Evolutionary conservation across 192 early-diverging fungal species (phyloP), one percentile per base, ranked within the genome.

Genomic region (Coemansia sp.): DNA sequence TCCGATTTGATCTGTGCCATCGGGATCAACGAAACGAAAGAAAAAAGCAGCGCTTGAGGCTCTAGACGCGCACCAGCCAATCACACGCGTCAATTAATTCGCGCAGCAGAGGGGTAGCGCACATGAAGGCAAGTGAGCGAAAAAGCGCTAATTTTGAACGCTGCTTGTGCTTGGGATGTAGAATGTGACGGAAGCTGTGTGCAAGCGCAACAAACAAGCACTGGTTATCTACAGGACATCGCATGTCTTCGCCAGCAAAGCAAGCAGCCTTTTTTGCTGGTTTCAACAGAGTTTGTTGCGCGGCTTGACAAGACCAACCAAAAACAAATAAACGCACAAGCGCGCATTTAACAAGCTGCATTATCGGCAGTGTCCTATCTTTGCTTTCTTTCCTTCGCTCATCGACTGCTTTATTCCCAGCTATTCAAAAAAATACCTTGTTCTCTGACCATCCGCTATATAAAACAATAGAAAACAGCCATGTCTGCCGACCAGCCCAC

Each of bases 401-500:
- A 32, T 7, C 7, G 32, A 33, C 45, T 14, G 58, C 36, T 59
- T 33, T 64, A 48, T 32, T 38, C 31, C 52, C 48, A 12, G 31
- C 20, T 65, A 49, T 20, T 3, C 50, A 52, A 20, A 16, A 8
- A 48, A 10, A 18, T 2, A 48, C 48, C 48, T 48, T 48, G 22
- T 25, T 25, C 22, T 25, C 22, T 25, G 22, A 25, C 22, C 11
- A 12, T 12, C 48, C 40, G 40, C 40, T 45, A 45, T 45, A 45
- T 45, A 12, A 20, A 52, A 56, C 57, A 50, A 66, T 58, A 66
- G 51, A 57, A 49, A 12, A 36, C 32, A 58, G 22, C 29, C 56
- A 68, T 69, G 69, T 72, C 77, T 29, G 45, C 61, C 42, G 42
- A 34, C 48, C 63, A 68, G 6, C 69, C 86, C 33, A 63, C 85